Conservation (phyloP, 805 yeast species). For the Kockiozyma suomiensis region DNA sequence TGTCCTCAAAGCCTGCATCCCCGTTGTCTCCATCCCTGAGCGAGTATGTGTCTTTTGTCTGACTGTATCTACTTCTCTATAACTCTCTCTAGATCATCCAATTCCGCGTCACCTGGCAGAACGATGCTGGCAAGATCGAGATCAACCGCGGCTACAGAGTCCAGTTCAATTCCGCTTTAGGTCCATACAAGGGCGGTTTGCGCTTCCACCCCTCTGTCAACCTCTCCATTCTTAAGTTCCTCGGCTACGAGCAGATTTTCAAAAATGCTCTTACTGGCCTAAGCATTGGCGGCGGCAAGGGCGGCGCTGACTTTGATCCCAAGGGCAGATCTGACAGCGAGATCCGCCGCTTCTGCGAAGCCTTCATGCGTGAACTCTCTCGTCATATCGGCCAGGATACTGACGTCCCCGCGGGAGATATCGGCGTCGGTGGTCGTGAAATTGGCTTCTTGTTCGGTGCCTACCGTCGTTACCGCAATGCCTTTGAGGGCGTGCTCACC, state of each 20-base stretch:
- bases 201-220: constrained; percentile 98
- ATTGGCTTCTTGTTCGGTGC: constrained; percentile 96
- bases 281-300: constrained; percentile 99
- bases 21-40: constrained; percentile 93
- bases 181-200: constrained; percentile 99
- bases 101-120: constrained; percentile 98
- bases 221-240: constrained; percentile 89
- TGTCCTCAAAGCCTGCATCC: constrained; percentile 81
- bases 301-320: constrained; percentile 98
- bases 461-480: constrained; percentile 86
- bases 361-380: constrained; percentile 93
- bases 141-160: constrained; percentile 98
- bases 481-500: constrained; percentile 95
- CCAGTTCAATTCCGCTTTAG: constrained; percentile 96
- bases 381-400: constrained; percentile 97
- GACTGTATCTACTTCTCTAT: neutral
- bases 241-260: constrained; percentile 98
- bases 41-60: constrained; percentile 48
- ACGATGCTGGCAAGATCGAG: constrained; percentile 86
- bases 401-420: constrained; percentile 99
- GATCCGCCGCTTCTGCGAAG: constrained; percentile 94
- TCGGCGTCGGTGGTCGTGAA: constrained; percentile 97
- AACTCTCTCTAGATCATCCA: constrained; percentile 56
- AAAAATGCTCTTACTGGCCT: constrained; percentile 97
- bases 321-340: constrained; percentile 91